These are phyloP conservation scores for Gynostemma pentaphyllum DNA, from an alignment of 306 rosid species.

Conservation along the genomic window DNA sequence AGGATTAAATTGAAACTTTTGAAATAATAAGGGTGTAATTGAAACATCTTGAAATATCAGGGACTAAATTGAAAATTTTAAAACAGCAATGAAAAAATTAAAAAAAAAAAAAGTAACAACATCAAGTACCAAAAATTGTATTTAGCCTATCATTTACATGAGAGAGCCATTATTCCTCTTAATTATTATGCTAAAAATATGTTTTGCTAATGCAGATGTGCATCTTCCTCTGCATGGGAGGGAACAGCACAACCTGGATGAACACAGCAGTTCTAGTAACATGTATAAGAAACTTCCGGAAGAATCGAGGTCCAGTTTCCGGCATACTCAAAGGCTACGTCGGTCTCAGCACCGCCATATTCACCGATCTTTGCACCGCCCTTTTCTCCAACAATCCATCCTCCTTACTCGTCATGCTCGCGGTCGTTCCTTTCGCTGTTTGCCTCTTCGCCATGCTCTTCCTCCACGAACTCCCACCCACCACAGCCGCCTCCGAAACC, in stretches of 20 bases:
- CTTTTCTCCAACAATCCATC: conserved; percentile 44
- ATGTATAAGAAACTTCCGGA: conserved; percentile 54
- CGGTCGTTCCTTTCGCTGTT: conserved; percentile 50
- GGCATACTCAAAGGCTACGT: conserved; percentile 74
- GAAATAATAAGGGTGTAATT: too few relatives aligned
- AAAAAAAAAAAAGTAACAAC: too few relatives aligned
- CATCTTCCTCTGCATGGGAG: conserved; percentile 74
- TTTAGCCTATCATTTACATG: too few relatives aligned
- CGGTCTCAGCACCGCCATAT: conserved; percentile 83
- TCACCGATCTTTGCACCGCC: conserved; percentile 67
- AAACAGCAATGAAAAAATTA: too few relatives aligned
- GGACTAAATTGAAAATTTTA: too few relatives aligned
- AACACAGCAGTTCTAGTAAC: conserved; percentile 85
- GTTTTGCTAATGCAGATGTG: conserved; percentile 41
- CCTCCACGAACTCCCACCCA: conserved; percentile 45
- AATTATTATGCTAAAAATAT: not conserved
- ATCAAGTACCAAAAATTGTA: too few relatives aligned
- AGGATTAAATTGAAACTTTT: too few relatives aligned
- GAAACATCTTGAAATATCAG: too few relatives aligned
- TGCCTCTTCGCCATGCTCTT: conserved; percentile 58
- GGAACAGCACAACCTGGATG: conserved; percentile 94
- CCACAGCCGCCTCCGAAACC: conserved; percentile 21
- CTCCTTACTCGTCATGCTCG: conserved; percentile 56
- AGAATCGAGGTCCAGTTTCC: conserved; percentile 70
- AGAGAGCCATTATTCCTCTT: too few relatives aligned